These are phyloP conservation scores for Trichomonascaceae sp. DNA, from an alignment of 1,139 yeast species.

Conservation along the genomic window DNA sequence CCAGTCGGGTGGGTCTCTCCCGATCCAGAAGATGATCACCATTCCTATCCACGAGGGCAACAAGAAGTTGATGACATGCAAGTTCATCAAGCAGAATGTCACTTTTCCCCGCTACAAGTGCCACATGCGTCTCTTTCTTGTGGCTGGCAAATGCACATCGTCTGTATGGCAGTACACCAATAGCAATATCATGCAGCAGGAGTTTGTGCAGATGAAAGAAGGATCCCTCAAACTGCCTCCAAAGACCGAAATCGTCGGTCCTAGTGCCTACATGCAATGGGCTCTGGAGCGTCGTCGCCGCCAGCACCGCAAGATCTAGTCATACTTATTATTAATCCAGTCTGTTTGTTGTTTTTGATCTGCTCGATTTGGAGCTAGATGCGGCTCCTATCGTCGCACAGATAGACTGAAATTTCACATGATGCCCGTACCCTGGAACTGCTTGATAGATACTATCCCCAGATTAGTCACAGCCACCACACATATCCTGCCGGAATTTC, in stretches of 20 bases:
- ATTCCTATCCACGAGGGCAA: slow-evolving; percentile 9
- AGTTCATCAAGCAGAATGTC: slow-evolving; percentile 12
- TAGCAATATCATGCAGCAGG: slow-evolving; percentile 11
- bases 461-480: too few species aligned
- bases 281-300: slow-evolving; percentile 5
- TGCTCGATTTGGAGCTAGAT: too few species aligned
- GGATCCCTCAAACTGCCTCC: slow-evolving; percentile 5
- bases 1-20: slow-evolving; percentile 6
- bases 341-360: too few species aligned
- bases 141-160: slow-evolving; percentile 8
- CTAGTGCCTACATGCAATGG: slow-evolving; percentile 2
- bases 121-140: slow-evolving; percentile 13
- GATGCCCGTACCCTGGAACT: too few species aligned
- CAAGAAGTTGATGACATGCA: slow-evolving; percentile 9
- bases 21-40: slow-evolving; percentile 13
- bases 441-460: too few species aligned
- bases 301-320: too few species aligned
- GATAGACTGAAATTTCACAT: too few species aligned
- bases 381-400: too few species aligned
- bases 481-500: too few species aligned
- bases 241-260: slow-evolving; percentile 1
- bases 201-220: slow-evolving; percentile 6
- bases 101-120: slow-evolving; percentile 17
- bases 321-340: too few species aligned
- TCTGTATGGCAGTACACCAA: slow-evolving; percentile 11